Conservation (phyloP, 202 grass and related monocot genomes). For the Panicum virgatum region DNA sequence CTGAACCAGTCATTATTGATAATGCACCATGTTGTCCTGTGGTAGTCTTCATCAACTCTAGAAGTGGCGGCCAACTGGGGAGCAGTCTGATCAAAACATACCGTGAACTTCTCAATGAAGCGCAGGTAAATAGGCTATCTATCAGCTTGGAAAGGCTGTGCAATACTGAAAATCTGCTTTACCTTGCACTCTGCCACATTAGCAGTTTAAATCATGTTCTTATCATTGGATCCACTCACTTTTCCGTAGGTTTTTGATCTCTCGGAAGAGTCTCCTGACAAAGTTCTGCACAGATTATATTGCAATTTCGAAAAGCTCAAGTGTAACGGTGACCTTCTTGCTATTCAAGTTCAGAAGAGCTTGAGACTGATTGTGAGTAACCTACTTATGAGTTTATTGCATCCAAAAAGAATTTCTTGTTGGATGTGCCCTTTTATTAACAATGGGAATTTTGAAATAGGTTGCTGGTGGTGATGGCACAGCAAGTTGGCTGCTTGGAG, state of each 20-base stretch:
- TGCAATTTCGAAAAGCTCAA: constrained; percentile 82
- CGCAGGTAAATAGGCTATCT: constrained; percentile 74
- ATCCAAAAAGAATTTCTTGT: background rate
- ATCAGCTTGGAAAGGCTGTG: background rate
- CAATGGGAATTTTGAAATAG: constrained; percentile 53
- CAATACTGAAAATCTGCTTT: constrained; percentile 15
- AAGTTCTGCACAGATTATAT: constrained; percentile 80
- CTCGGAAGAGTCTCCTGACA: constrained; percentile 80
- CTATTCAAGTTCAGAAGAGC: constrained; percentile 53
- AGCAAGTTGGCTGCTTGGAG: constrained; percentile 98
- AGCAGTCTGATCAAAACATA: constrained; percentile 75
- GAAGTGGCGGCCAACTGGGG: constrained; percentile 87
- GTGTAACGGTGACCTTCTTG: constrained; percentile 34
- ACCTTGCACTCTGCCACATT: background rate
- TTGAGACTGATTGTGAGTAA: constrained; percentile 83
- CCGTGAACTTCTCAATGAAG: constrained; percentile 74
- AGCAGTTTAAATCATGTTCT: constrained; percentile 11
- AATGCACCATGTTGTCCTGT: constrained; percentile 58
- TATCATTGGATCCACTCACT: constrained; percentile 5
- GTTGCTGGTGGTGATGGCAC: constrained; percentile 97
- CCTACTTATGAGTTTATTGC: background rate
- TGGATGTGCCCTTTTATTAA: constrained; percentile 12
- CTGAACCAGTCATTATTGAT: background rate
- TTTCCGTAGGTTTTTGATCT: constrained; percentile 85
- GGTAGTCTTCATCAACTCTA: constrained; percentile 94